Evolutionary conservation across 148 eudicot species (phyloP), one percentile per base, ranked within the genome.

Genomic region (Selenicereus undatus): DNA sequence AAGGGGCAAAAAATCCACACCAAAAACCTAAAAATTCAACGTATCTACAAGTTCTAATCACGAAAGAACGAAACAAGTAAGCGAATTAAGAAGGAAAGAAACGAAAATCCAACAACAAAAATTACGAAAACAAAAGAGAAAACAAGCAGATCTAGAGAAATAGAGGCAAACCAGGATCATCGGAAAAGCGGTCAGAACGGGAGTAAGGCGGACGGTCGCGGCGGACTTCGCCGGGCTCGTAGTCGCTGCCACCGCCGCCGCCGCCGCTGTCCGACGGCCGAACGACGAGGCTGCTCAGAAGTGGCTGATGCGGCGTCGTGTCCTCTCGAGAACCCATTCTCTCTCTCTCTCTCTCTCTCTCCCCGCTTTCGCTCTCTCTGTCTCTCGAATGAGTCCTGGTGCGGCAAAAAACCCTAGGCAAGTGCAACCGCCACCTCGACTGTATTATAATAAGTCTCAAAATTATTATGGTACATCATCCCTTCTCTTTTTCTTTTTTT

Each of bases 181-280:
- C 93, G 75, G 88, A 81, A 79, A 78, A 89, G 29, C 94, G 90
- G 48, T 88, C 93, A 51, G 96, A 82, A 68, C 97, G 97, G 27
- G 91, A 85, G 70, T 88, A 88, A 14, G 93, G 88, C 77, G 90
- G 92, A 36, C 86, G 88, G 50, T 89, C 94, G 8, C 85, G 95
- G 39, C 98, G 95, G 45, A 94, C 93, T 88, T 94, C 98, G 73
- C 98, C 98, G 62, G 98, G 92, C 69, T 94, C 98, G 86, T 91
- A 94, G 75, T 92, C 98, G 84, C 93, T 89, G 10, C 89, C 90
- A 0, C 88, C 90, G 30, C 83, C 90, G 20, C 82, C 84, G 74
- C 88, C 90, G 84, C 92, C 90, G 76, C 90, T 91, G 35, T n/a
- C n/a, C n/a, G 91, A 45, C 3, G 95, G 90, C 0, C 98, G 93